Evolutionary conservation across 2,329 filamentous ascomycete species (phyloP).

Genomic region (Saccharata proteae): DNA sequence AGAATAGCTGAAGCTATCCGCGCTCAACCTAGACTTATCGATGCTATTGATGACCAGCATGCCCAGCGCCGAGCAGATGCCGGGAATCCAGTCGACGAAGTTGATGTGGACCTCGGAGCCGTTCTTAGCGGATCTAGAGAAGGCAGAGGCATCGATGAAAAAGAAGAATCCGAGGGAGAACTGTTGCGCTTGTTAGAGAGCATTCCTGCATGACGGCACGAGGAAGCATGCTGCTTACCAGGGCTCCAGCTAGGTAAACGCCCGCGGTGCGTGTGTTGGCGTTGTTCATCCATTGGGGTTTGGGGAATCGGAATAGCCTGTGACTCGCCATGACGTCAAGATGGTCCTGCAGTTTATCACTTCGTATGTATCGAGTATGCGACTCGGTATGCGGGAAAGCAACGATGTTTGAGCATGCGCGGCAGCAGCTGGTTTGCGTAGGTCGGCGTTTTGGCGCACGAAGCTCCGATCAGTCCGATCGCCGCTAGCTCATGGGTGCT

Average conservation of each 20-base stretch:
- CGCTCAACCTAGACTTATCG: slow-evolving; percentile 52
- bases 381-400: no score
- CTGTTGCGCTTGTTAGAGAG: slow-evolving; percentile 25
- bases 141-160: slow-evolving; percentile 54
- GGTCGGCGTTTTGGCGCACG: no score
- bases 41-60: slow-evolving; percentile 65
- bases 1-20: slow-evolving; percentile 53
- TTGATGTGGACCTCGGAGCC: slow-evolving; percentile 51
- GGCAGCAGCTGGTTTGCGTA: no score
- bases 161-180: slow-evolving; percentile 60
- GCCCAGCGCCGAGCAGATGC: slow-evolving; percentile 56
- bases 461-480: no score
- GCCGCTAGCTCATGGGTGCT: no score
- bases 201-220: not conserved
- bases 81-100: slow-evolving; percentile 61
- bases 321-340: slow-evolving; percentile 38
- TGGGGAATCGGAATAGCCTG: slow-evolving; percentile 54
- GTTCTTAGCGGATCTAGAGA: slow-evolving; percentile 50
- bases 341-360: no score
- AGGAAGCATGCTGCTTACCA: slow-evolving; percentile 36
- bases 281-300: slow-evolving; percentile 56
- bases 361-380: no score
- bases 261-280: slow-evolving; percentile 50
- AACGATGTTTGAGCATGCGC: no score
- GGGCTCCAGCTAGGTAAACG: slow-evolving; percentile 53